Evolutionary conservation across 345 rosid species (phyloP).

Genomic region (Eucalyptus sp.): DNA sequence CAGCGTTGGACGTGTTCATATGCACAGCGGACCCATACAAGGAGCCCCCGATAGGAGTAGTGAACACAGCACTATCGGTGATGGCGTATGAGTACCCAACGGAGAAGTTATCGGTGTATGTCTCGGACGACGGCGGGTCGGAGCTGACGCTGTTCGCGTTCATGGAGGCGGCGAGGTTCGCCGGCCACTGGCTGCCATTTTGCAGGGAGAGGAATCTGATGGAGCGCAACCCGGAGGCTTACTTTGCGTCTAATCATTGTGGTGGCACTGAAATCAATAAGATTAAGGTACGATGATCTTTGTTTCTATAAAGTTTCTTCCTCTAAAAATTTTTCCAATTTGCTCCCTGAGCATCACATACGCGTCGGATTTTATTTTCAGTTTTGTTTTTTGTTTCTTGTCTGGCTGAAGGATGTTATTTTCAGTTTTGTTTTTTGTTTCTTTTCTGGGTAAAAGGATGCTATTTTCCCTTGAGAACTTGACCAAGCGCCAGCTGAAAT

Average conservation of each 20-base stretch:
- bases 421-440: background rate
- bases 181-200: constrained; percentile 61
- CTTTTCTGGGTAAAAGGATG: background rate
- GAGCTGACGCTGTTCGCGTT: constrained; percentile 60
- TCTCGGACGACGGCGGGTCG: constrained; percentile 88
- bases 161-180: constrained; percentile 65
- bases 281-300: constrained; percentile 34
- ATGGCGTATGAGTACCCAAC: constrained; percentile 75
- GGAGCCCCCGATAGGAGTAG: constrained; percentile 70
- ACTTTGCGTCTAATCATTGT: constrained; percentile 20
- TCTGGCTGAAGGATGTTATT: background rate
- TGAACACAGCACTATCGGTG: constrained; percentile 64
- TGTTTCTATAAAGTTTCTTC: too few relatives aligned
- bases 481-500: background rate
- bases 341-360: background rate
- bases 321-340: rapidly evolving
- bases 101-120: constrained; percentile 53
- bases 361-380: background rate
- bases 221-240: constrained; percentile 45
- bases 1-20: constrained; percentile 56
- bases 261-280: constrained; percentile 6
- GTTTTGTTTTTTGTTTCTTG: background rate
- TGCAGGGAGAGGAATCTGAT: constrained; percentile 27
- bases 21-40: constrained; percentile 90
- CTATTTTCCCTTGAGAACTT: background rate